Base-by-base conservation (phyloP, 768 basidiomycete genomes). In the Leccinum olivaceopallidum region DNA sequence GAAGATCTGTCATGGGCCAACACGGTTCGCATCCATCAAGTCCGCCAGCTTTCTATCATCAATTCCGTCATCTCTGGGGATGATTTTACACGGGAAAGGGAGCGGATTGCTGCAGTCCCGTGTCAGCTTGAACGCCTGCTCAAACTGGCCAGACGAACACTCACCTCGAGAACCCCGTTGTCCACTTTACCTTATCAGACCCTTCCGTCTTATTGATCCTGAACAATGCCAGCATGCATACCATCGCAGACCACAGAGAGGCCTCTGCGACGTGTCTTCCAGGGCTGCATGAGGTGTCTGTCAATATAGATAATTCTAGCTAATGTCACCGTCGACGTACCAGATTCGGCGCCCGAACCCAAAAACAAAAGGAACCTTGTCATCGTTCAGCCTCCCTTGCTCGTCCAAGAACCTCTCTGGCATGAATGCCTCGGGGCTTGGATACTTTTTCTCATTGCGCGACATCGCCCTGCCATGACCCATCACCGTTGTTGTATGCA, bases 341-440 rank as follows among this genome's bases (percentile, higher is more conserved):
- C 69, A 71, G 24, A 66, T 58, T 12, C 65, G 62, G 44, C 61
- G 65, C 1, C 69, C 69, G 16, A 71, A 70, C 7, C 67, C 69
- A 56, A 52, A 52, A 5, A 52, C 28, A 3, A 18, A 52, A 26
- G 51, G 16, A 7, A 32, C 28, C 18, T 30, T 30, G 30, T 28
- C 18, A 10, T 52, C 51, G 10, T 52, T 52, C 16, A 52, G 28
- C 10, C 14, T 52, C 2, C 50, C 50, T 18, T 51, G 6, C 28
- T 51, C 50, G 7, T 16, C 16, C 16, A 51, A 30, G 50, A 51
- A 51, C 14, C 48, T 20, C 48, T 49, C 48, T 24, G 22, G 48
- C 20, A 24, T 24, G 24, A 49, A 49, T 7, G 48, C 50, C 6
- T 51, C 14, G 26, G 51, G 51, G 5, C 9, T 52, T 1, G 51